A percentile compares a stretch with the other conserved stretches of the same genome.
These are phyloP conservation scores for Bolboschoenoplectus hybrid DNA, from an alignment of 202 grass and related monocot species.

Conservation along the genomic window DNA sequence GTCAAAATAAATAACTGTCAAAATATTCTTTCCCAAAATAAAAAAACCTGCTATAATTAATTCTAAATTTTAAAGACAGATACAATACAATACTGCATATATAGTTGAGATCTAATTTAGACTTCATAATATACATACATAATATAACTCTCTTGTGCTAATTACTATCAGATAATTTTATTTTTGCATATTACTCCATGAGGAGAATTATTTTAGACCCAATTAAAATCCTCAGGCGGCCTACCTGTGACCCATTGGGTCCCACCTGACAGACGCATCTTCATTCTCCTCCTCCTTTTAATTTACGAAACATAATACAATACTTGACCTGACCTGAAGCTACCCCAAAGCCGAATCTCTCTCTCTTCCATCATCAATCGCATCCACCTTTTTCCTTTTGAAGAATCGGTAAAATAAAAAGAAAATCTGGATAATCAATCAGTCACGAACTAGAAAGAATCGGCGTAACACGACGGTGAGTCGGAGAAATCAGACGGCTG, in stretches of 20 bases:
- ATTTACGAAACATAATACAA: neutral
- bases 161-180: no score
- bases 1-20: no score
- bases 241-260: neutral
- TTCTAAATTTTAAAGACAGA: no score
- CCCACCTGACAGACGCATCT: slow-evolving; percentile 14
- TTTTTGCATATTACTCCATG: no score
- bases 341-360: slow-evolving; percentile 24
- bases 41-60: no score
- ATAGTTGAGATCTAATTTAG: no score
- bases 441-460: neutral
- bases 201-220: neutral
- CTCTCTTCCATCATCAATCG: neutral
- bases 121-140: no score
- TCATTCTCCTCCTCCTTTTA: neutral
- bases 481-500: neutral
- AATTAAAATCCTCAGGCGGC: neutral
- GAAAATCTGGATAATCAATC: neutral
- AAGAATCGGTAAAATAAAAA: neutral
- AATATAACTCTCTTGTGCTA: no score
- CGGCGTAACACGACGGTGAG: neutral
- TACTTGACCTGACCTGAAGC: neutral
- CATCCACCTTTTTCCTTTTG: neutral
- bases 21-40: no score
- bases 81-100: no score